Evolutionary conservation across 208 protist species (phyloP).

Genomic region (Trichomonas tenax): DNA sequence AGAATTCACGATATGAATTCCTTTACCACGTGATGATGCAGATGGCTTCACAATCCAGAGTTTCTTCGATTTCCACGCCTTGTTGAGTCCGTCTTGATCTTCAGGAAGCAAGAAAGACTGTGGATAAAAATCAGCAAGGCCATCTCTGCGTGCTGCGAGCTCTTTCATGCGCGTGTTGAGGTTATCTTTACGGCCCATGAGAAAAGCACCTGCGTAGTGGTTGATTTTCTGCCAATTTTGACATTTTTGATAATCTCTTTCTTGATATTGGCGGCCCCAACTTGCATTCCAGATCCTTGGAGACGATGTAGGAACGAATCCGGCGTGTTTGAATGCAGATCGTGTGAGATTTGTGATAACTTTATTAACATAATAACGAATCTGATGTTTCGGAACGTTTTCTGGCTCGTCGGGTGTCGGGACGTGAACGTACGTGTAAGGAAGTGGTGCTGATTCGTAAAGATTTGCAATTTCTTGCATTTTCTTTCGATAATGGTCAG

Average conservation of each 20-base stretch:
- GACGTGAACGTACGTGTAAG: neutral
- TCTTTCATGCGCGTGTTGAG: conserved; percentile 6
- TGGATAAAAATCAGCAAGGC: neutral
- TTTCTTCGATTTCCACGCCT: neutral
- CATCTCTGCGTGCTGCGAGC: neutral
- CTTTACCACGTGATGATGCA: neutral
- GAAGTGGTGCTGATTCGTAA: neutral
- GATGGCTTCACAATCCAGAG: conserved; percentile 3
- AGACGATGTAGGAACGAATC: neutral
- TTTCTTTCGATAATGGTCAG: neutral
- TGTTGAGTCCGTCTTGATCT: neutral
- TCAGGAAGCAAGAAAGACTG: neutral
- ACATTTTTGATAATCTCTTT: neutral
- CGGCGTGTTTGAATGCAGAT: neutral
- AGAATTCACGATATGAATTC: neutral
- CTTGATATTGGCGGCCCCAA: neutral
- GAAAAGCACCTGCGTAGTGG: conserved; percentile 28
- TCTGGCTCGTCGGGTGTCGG: neutral
- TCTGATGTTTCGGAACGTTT: neutral
- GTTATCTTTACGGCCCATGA: conserved; percentile 32
- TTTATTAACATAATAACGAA: neutral
- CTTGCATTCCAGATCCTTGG: neutral
- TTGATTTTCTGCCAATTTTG: conserved; percentile 26
- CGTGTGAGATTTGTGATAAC: neutral
- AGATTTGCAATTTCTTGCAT: neutral